Conservation (phyloP, 768 basidiomycete genomes). For the Suillus paluster region DNA sequence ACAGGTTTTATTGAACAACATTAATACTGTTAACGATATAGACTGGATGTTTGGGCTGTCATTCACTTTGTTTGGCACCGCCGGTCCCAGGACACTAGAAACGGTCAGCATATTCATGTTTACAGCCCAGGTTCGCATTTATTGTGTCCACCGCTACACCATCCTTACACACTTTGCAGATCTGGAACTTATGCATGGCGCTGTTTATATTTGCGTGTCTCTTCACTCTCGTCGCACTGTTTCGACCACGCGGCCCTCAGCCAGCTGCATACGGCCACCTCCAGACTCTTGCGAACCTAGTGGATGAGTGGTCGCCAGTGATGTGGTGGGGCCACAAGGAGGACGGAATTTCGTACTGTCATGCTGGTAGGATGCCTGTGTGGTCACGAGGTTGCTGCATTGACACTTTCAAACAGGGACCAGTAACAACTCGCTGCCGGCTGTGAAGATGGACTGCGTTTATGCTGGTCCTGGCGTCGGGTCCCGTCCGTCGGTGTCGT, state of each 20-base stretch:
- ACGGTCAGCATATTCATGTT: conserved; percentile 30
- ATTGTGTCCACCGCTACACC: background rate
- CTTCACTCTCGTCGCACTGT: conserved; percentile 14
- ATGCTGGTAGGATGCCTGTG: conserved; percentile 21
- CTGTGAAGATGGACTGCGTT: conserved; percentile 23
- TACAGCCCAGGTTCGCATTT: conserved; percentile 26
- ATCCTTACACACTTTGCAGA: conserved; percentile 14
- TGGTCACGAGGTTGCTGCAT: no score
- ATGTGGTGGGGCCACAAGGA: conserved; percentile 39
- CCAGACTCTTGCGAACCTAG: conserved; percentile 38
- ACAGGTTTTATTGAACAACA: background rate
- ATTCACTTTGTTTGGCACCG: conserved; percentile 21
- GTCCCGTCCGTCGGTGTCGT: background rate
- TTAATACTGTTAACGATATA: conserved; percentile 5
- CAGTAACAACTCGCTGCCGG: conserved; percentile 22
- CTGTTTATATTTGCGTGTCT: conserved; percentile 27
- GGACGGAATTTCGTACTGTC: conserved; percentile 6
- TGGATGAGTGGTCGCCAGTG: conserved; percentile 39
- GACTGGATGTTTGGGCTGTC: conserved; percentile 40
- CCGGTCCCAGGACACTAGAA: conserved; percentile 13
- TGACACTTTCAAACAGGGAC: conserved; percentile 21
- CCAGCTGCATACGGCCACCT: conserved; percentile 38
- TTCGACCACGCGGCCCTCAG: conserved; percentile 28
- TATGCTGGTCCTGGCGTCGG: conserved; percentile 16
- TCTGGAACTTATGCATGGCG: conserved; percentile 28